Base-by-base conservation (phyloP, 2,329 filamentous ascomycete species). In the Plectosphaerella plurivora region DNA sequence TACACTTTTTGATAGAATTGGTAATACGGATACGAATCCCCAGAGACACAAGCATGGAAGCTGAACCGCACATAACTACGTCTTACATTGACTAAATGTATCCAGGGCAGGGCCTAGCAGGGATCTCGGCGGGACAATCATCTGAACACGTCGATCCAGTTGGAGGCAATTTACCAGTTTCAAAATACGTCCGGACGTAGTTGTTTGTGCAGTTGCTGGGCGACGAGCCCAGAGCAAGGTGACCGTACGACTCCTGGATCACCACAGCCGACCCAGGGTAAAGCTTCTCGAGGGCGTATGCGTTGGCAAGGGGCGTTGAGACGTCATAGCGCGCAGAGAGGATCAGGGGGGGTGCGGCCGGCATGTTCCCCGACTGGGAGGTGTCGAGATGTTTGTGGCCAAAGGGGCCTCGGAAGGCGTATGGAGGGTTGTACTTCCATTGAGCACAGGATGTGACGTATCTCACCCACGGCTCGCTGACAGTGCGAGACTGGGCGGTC, bases 321-420 rank as follows among this genome's bases (percentile, higher is more conserved):
- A 76, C 76, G 51, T 78, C 75, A 7, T 71, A 64, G 8, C 64
- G 55, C 50, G 70, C 73, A 11, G 69, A 66, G 3, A 78, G 55
- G 59, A 76, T 76, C 24, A 79, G 59, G 22, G 78, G 54, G 4
- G 76, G 75, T 4, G 70, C 70, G 1, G 62, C 61, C 0, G 75
- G 75, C 39, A 57, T 64, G 7, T 63, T 69, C 33, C 33, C 33
- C 33, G 33, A 36, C 12, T 56, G 3, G 56, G 52, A 3, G 60
- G n/a, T 24, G 57, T 37, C 9, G 67, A 47, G n/a, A 63, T 57
- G n/a, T n/a, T n/a, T n/a, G n/a, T n/a, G n/a, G 7, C 57, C 60
- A 33, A 67, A 71, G 6, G 68, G 68, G 0, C 68, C 68, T 12
- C 58, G 58, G 61, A 73, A 77, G n/a, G 65, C 59, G 68, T 69